Base-by-base conservation (phyloP, 176 grass and related monocot species). In the Musa troglodytarum region DNA sequence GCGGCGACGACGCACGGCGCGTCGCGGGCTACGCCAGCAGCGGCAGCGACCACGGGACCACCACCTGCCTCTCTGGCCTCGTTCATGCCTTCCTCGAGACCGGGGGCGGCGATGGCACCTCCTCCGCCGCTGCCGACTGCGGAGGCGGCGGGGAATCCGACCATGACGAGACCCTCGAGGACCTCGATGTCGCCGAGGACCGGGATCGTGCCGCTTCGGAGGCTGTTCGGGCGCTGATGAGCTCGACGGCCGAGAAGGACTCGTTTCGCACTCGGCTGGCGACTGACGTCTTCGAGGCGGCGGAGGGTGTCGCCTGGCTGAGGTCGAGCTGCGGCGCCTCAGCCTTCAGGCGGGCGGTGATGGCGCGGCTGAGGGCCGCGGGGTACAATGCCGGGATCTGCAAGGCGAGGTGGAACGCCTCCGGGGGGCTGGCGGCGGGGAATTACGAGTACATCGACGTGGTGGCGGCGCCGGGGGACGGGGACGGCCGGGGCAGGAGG, bases 361-460 rank as follows among this genome's bases (percentile, higher is more conserved):
- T 71, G 78, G 67, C 79, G 34, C 52, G 78, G 24, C 87, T 99
- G 29, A 73, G 82, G 15, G 78, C 50, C 50, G 69, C 49, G 1
- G 95, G 90, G 53, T 99, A 92, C 80, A 91, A 99, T 80, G 86
- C 90, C 51, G 90, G 90, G 24, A 84, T 99, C 24, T 99, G 95
- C 82, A 82, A 82, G 78, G 84, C 90, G 25, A 79, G 84, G 50
- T 94, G 88, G 90, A 84, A 99, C 79, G 69, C 84, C 2, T 74
- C 74, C 4, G 82, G 88, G 1, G 80, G 86, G 1, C 24, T 89
- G 8, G 74, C 87, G 1, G 88, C 87, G 1, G 90, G 90, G 11
- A 82, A 71, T 23, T 92, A 99, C 76, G 95, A 99, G 90, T 99
- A 99, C 89, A 59, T 99, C 61, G 95, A 99, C 83, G 88, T 94